A percentile compares a stretch with the other conserved stretches of the same genome.
Evolutionary conservation across 2,329 filamentous ascomycete genomes (phyloP).

Genomic region (Clonostachys chloroleuca): DNA sequence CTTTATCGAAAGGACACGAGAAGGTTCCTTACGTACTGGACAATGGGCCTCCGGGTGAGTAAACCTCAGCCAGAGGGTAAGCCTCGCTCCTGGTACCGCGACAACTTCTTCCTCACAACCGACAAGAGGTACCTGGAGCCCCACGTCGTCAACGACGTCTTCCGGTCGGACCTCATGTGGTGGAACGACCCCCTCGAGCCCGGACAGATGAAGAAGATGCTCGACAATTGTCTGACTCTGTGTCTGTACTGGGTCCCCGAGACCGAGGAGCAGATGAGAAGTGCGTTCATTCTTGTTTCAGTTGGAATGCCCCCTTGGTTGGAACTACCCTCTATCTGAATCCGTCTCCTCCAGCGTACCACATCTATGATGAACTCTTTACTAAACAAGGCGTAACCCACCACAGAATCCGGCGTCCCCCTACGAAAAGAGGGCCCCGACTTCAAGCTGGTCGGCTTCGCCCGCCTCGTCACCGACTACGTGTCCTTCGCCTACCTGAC

Average conservation of each 20-base stretch:
- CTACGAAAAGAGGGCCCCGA: conserved; percentile 19
- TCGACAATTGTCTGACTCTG: conserved; percentile 56
- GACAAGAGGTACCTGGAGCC: conserved; percentile 51
- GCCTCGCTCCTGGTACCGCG: conserved; percentile 41
- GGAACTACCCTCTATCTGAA: background rate
- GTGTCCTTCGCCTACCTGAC: conserved; percentile 64
- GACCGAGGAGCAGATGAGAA: conserved; percentile 29
- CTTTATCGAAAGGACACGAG: conserved; percentile 3
- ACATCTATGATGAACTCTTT: background rate
- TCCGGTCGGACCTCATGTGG: conserved; percentile 53
- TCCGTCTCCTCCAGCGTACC: background rate
- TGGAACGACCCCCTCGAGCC: conserved; percentile 52
- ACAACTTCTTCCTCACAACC: conserved; percentile 57
- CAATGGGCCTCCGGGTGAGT: background rate
- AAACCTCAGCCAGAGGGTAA: conserved; percentile 17
- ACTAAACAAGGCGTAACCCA: background rate
- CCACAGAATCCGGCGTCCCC: conserved; percentile 22
- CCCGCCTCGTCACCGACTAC: conserved; percentile 63
- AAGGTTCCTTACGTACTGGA: background rate
- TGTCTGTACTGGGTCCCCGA: conserved; percentile 46
- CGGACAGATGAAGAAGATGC: conserved; percentile 39
- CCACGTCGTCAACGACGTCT: conserved; percentile 47
- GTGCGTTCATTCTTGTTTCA: conserved; percentile 19
- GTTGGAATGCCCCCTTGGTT: conserved; percentile 13
- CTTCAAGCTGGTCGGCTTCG: conserved; percentile 31